Evolutionary conservation across 345 rosid genomes (phyloP), one percentile per base, ranked within the genome.

Genomic region (Arabis alpina): DNA sequence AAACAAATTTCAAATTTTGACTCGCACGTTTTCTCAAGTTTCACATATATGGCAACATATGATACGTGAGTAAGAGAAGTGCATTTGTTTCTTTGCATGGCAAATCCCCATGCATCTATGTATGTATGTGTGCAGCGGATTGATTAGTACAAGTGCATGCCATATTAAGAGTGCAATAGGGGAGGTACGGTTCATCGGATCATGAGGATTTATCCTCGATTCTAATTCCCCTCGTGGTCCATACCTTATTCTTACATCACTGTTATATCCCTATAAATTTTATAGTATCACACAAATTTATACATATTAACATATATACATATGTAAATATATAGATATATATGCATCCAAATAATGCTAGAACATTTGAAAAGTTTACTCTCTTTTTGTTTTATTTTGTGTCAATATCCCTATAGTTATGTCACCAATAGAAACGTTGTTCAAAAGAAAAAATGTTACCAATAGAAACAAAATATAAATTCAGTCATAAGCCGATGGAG

Each of bases 131-230:
- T 56, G 45, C 65, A 73, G 77, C 14, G 56, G 48, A n/a, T 43
- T 74, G 78, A 75, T 68, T 52, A 75, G 78, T 75, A 75, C 78
- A 68, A 75, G 57, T 75, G 78, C 78, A 75, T 75, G 74, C 58
- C 64, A 75, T 36, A 25, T 68, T 47, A 61, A 67, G 68, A 67
- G 32, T 59, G 68, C 73, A 59, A 59, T 67, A 53, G 32, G 15
- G 73, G 58, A 61, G 55, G 78, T 75, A 75, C 74, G 64, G 68
- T 75, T 68, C 73, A 68, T 75, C 50, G 69, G 69, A 75, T 75
- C 78, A 68, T 75, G 69, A 47, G 69, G 61, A 60, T 67, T 15
- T 60, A 54, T 75, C 72, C 72, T 59, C 67, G 62, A 59, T 58
- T 59, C 34, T 59, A 51, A 74, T 52, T 74, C 77, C 72, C 49